Evolutionary conservation across 805 yeast genomes (phyloP), one percentile per base, ranked within the genome.

Genomic region (Lipomyces anomalus): DNA sequence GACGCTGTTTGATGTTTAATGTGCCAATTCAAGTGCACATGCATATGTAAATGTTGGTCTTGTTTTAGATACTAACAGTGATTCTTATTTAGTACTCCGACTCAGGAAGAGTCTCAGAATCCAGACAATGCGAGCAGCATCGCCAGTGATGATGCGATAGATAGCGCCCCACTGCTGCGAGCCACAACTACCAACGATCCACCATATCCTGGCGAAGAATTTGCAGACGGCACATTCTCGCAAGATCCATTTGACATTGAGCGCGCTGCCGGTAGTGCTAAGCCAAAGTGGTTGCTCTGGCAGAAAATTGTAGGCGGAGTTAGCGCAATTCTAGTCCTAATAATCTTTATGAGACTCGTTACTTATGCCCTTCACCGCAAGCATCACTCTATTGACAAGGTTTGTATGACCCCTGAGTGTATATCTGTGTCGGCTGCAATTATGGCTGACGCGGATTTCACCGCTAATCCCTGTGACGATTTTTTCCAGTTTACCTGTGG

Each of bases 401-500:
- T 51, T 21, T 51, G 55, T 41, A 40, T 40, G 46, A 39, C 55
- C 21, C 34, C 55, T 11, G 55, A 32, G 23, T 51, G 55, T 33
- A 46, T 51, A 17, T 42, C 44, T 6, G 47, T 42, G 7, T 50
- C 55, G 16, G 54, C 53, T 4, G 50, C 48, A 16, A 24, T 51
- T 6, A 37, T 51, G 16, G 54, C 53, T 11, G 54, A 49, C 28
- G 44, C 38, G 35, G 48, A 51, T 32, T 18, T 36, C 7, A 13
- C 55, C 3, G 50, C 40, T 21, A 48, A 45, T 35, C 55, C 55
- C 9, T 51, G 55, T 34, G 48, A 42, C 11, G 50, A 51, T 36
- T 51, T 51, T 35, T 51, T 28, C 35, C 50, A 50, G 48, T 51
- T 40, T 34, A 38, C 50, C 4, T 51, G 55, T 35, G 55, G 55